Evolutionary conservation across 345 rosid species (phyloP).

Genomic region (Populus pruinosa): DNA sequence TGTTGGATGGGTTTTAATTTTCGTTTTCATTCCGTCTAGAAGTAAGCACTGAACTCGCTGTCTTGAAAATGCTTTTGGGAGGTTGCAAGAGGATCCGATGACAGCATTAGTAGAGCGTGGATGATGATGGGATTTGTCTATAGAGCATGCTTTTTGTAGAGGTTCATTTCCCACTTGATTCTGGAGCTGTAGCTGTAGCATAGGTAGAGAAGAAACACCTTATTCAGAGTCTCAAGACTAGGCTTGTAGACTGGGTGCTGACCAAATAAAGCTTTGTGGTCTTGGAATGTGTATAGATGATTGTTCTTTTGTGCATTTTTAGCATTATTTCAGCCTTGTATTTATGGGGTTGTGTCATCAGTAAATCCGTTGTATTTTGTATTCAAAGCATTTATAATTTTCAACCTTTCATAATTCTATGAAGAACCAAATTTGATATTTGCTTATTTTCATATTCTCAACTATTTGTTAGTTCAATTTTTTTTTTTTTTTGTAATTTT

Average conservation of each 20-base stretch:
- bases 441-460: not conserved
- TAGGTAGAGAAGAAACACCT: not conserved
- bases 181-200: not conserved
- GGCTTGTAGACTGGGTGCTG: not conserved
- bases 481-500: not conserved
- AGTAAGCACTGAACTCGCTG: not conserved
- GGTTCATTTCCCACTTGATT: not conserved
- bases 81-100: not conserved
- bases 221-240: not conserved
- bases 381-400: not conserved
- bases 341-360: not conserved
- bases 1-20: not conserved
- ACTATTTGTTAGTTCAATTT: not conserved
- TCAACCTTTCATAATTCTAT: not conserved
- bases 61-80: not conserved
- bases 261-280: not conserved
- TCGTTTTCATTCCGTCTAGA: not conserved
- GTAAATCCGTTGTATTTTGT: not conserved
- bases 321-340: not conserved
- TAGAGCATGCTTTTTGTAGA: not conserved
- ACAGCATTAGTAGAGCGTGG: not conserved
- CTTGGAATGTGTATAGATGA: not conserved
- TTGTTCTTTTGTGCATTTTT: not conserved
- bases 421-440: not conserved
- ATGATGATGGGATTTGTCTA: not conserved